Evolutionary conservation across 2,329 filamentous ascomycete genomes (phyloP).

Genomic region (Paramyrothecium roridum): DNA sequence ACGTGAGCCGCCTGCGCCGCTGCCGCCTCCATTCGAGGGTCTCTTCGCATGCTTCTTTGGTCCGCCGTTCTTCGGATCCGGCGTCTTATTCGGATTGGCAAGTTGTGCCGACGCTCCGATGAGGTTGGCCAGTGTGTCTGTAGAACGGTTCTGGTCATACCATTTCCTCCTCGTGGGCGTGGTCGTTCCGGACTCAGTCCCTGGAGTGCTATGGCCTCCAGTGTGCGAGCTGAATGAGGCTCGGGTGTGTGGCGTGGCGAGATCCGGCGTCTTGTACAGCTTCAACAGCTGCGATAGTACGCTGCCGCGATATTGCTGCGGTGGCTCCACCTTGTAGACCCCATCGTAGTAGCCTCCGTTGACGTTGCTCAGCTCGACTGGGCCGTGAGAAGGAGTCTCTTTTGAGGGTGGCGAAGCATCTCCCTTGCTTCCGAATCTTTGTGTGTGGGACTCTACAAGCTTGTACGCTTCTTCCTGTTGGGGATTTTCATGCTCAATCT

Average conservation of each 20-base stretch:
- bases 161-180: constrained; percentile 43
- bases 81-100: constrained; percentile 27
- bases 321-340: constrained; percentile 36
- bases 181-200: constrained; percentile 31
- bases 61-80: constrained; percentile 13
- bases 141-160: constrained; percentile 45
- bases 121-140: constrained; percentile 43
- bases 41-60: constrained; percentile 22
- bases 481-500: constrained; percentile 6
- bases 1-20: constrained; percentile 24
- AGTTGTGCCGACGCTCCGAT: constrained; percentile 43
- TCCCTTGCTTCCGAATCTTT: constrained; percentile 13
- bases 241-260: constrained; percentile 15
- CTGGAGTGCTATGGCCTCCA: constrained; percentile 25
- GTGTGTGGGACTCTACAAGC: constrained; percentile 40
- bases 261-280: constrained; percentile 39
- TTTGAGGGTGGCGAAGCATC: constrained; percentile 6
- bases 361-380: constrained; percentile 23
- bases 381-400: constrained; percentile 1
- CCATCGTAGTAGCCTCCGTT: constrained; percentile 38
- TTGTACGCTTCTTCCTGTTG: constrained; percentile 34
- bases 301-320: constrained; percentile 39
- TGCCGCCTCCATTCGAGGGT: constrained; percentile 1
- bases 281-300: constrained; percentile 43
- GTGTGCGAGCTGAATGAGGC: constrained; percentile 22